phyloP scores from a whole-genome alignment of 805 yeast genomes.

The Babjeviella inositovora region DNA sequence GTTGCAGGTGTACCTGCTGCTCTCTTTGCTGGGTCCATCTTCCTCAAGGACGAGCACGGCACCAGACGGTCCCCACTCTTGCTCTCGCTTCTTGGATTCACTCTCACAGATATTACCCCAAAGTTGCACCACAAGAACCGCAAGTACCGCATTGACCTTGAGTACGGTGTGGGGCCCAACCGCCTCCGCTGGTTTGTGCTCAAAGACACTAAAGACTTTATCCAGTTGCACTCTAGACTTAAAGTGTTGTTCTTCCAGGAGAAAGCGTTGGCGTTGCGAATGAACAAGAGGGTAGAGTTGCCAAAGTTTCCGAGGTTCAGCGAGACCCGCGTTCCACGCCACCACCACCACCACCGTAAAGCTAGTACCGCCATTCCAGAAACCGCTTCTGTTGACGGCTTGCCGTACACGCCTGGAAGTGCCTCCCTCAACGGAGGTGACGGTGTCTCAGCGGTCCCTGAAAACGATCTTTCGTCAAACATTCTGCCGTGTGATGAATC shows the following conservation, averaged over 20 bases:
- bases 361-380: too few species aligned
- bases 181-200: conserved; percentile 69
- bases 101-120: conserved; percentile 33
- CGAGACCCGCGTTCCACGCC: too few species aligned
- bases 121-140: conserved; percentile 17
- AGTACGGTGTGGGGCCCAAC: conserved; percentile 78
- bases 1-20: conserved; percentile 61
- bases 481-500: too few species aligned
- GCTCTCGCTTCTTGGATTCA: conserved; percentile 54
- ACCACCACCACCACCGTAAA: conserved; percentile 5
- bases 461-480: too few species aligned
- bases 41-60: conserved; percentile 64
- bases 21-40: conserved; percentile 55
- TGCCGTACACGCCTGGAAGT: too few species aligned
- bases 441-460: too few species aligned
- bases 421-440: too few species aligned
- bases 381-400: too few species aligned
- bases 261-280: conserved; percentile 10
- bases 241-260: conserved; percentile 34
- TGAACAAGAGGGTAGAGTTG: conserved; percentile 10
- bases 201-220: conserved; percentile 56
- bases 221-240: conserved; percentile 54
- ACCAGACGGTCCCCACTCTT: conserved; percentile 71
- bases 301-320: conserved; percentile 29
- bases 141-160: conserved; percentile 55